These are phyloP conservation scores for Ogataea paradorogensis DNA, from an alignment of 805 yeast species.

Conservation along the genomic window DNA sequence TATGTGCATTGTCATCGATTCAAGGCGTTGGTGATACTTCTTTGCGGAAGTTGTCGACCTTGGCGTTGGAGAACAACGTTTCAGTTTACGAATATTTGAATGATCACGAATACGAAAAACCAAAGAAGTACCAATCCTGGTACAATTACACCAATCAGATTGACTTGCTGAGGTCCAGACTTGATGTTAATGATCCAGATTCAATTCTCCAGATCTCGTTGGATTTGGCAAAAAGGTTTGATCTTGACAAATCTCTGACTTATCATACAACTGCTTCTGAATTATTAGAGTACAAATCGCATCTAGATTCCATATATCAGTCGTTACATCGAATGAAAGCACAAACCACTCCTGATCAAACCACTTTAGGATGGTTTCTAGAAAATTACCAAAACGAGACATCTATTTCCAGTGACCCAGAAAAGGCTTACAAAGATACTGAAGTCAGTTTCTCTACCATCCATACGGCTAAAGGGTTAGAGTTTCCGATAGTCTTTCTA, in stretches of 20 bases:
- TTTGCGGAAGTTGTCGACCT: constrained; percentile 17
- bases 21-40: constrained; percentile 24
- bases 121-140: constrained; percentile 6
- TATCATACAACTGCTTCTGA: constrained; percentile 11
- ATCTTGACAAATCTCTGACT: constrained; percentile 33
- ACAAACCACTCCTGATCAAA: constrained; percentile 24
- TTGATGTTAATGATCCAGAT: constrained; percentile 36
- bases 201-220: constrained; percentile 35
- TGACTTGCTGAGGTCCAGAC: constrained; percentile 19
- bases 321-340: constrained; percentile 26
- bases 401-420: constrained; percentile 15
- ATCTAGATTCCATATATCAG: constrained; percentile 37
- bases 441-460: constrained; percentile 60
- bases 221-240: constrained; percentile 34
- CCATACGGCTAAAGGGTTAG: constrained; percentile 73
- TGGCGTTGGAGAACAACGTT: constrained; percentile 20
- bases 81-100: constrained; percentile 24
- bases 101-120: constrained; percentile 9
- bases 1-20: constrained; percentile 25
- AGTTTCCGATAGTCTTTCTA: constrained; percentile 66
- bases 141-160: constrained; percentile 15
- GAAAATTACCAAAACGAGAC: constrained; percentile 39
- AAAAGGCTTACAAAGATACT: constrained; percentile 25
- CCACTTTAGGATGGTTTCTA: constrained; percentile 40
- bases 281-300: constrained; percentile 27